Conservation (phyloP, 495 filamentous ascomycete genomes). For the Aspergillus mulundensis region DNA sequence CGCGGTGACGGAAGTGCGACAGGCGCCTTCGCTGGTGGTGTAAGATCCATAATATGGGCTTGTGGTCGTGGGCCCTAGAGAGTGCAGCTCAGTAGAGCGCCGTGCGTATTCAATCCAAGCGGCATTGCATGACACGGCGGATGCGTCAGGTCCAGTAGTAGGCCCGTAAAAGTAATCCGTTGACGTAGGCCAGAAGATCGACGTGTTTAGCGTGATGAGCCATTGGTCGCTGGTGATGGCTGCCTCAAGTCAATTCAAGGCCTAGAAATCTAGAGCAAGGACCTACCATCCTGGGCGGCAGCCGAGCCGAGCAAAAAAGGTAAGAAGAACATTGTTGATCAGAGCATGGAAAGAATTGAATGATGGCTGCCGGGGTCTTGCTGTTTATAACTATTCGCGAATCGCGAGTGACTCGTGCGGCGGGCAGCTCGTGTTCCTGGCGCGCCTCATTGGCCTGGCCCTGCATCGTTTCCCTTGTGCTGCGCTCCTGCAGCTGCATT, state of each 20-base stretch:
- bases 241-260: not conserved
- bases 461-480: not conserved
- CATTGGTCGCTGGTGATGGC: conserved; percentile 23
- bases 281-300: conserved; percentile 4
- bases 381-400: not conserved
- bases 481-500: not conserved
- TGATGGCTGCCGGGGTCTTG: not conserved
- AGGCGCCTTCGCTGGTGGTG: conserved; percentile 20
- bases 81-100: conserved; percentile 11
- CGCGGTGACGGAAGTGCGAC: conserved; percentile 3
- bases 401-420: not conserved
- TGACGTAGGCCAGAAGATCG: conserved; percentile 29
- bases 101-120: conserved; percentile 20
- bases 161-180: conserved; percentile 28
- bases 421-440: not conserved
- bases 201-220: conserved; percentile 21
- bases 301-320: not conserved
- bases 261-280: not conserved
- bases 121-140: conserved; percentile 23
- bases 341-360: not conserved
- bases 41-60: conserved; percentile 11
- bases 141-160: conserved; percentile 20
- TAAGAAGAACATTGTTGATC: not conserved
- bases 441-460: not conserved
- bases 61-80: conserved; percentile 20